These are phyloP conservation scores for Dipteronia dyeriana DNA, from an alignment of 345 rosid genomes.

Conservation along the genomic window DNA sequence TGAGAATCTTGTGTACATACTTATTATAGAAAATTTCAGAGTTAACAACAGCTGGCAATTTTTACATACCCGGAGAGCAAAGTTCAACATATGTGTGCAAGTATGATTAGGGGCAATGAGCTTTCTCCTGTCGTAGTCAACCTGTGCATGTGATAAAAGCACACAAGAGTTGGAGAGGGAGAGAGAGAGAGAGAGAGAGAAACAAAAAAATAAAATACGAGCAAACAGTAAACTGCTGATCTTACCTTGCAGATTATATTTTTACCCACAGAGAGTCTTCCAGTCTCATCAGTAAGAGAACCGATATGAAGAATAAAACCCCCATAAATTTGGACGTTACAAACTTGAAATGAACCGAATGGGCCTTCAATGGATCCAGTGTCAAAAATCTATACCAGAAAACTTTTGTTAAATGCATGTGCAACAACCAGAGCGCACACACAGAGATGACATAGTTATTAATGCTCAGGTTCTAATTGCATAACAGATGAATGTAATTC, in stretches of 20 bases:
- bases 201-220: slow-evolving; percentile 9
- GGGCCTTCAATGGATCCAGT: slow-evolving; percentile 75
- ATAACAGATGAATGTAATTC: slow-evolving; percentile 1
- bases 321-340: slow-evolving; percentile 84
- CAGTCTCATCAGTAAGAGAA: slow-evolving; percentile 43
- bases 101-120: slow-evolving; percentile 97
- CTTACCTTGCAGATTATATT: slow-evolving; percentile 81
- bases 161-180: neutral
- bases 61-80: slow-evolving; percentile 76
- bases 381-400: slow-evolving; percentile 74
- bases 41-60: neutral
- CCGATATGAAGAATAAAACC: slow-evolving; percentile 96
- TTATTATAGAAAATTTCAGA: neutral
- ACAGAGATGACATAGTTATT: neutral
- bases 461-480: slow-evolving; percentile 2
- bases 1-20: slow-evolving; percentile 4
- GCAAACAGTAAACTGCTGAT: neutral
- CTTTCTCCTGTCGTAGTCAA: slow-evolving; percentile 86
- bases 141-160: slow-evolving; percentile 43
- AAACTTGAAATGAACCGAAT: slow-evolving; percentile 72
- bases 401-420: slow-evolving; percentile 13
- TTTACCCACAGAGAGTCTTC: slow-evolving; percentile 63
- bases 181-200: neutral
- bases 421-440: neutral
- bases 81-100: slow-evolving; percentile 96